Evolutionary conservation across 371 early-diverging fungal genomes (phyloP), one percentile per base, ranked within the genome.

Genomic region (Massospora cicadina): DNA sequence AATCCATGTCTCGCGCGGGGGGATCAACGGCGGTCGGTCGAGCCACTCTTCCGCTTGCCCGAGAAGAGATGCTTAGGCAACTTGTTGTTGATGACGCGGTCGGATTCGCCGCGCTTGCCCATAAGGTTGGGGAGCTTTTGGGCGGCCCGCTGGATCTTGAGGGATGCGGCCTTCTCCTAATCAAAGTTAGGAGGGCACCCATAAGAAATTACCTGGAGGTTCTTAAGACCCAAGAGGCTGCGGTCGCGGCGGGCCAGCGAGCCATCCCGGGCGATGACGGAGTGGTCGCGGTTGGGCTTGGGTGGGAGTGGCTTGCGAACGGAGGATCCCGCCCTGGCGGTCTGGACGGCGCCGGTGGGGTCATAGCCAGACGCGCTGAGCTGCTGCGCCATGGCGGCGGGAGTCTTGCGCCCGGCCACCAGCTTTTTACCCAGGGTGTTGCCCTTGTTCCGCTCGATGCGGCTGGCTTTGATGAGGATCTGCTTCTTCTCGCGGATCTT

Each of bases 21-120:
- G 27, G n/a, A 60, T 77, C 87, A 93, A 75, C 93, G 86, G 64
- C 88, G 82, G 74, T 92, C 92, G 70, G 80, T 82, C 58, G 83
- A 81, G 66, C 91, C 91, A 65, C 77, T 78, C 63, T 80, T 78
- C 66, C 91, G 81, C 81, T 98, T 98, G 71, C 95, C 93, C 54
- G 90, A 76, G 74, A 94, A 95, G 80, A 98, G 79, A 73, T 98
- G 98, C 81, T 95, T 95, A 65, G 98, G 98, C 88, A 84, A 87
- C 81, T 93, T 93, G 66, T 81, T 82, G 63, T 74, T 72, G 60
- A 97, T 91, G 25, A 72, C 75, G 70, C 98, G 83, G 72, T 98
- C 98, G 29, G 92, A 77, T 75, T 98, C 98, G 69, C 95, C 96
- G 43, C 82, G 80, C 71, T 87, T 88, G 66, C 92, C 97, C 65